Base-by-base conservation (phyloP, 306 rosid species). In the Betula pendula region DNA sequence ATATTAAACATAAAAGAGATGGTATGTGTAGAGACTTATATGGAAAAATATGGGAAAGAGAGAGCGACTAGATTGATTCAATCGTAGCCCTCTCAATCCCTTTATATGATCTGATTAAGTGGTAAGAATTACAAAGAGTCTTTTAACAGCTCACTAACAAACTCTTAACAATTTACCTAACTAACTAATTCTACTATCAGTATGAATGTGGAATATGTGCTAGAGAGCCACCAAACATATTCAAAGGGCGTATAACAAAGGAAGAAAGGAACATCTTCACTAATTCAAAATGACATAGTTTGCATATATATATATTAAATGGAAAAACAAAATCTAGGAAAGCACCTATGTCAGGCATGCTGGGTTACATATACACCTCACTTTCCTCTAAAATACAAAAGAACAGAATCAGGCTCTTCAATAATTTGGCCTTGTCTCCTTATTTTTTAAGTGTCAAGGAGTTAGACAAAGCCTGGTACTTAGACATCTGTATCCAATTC, bases 251-350 rank as follows among this genome's bases (percentile, higher is more conserved):
- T 19, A 12, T n/a, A 38, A n/a, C 11, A 16, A 16, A 16, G 43
- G 17, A 62, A 62, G 68, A 31, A 31, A 62, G n/a, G 24, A 62
- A 17, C 20, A 29, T 2, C 11, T 15, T 16, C 43, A 7, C 20
- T 16, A 31, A 62, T 33, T 50, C 31, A 50, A 10, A 38, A 22
- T 48, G 11, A 52, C 17, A 53, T 38, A 27, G 31, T 40, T 44
- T 4, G 52, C 47, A 8, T n/a, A 17, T 53, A 53, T 38, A 7
- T 53, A 66, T 47, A 63, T 27, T 8, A 44, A 16, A 29, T 52
- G 11, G 53, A 38, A 53, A 16, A 52, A 76, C 56, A 55, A 66
- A 75, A 29, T 68, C 71, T 76, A 56, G 62, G 67, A 62, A 53
- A 33, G 35, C 65, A 58, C 35, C 14, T 58, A 58, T 29, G 42